phyloP scores from a whole-genome alignment of 352 stramenopile genomes.

The Pythium apleroticum region DNA sequence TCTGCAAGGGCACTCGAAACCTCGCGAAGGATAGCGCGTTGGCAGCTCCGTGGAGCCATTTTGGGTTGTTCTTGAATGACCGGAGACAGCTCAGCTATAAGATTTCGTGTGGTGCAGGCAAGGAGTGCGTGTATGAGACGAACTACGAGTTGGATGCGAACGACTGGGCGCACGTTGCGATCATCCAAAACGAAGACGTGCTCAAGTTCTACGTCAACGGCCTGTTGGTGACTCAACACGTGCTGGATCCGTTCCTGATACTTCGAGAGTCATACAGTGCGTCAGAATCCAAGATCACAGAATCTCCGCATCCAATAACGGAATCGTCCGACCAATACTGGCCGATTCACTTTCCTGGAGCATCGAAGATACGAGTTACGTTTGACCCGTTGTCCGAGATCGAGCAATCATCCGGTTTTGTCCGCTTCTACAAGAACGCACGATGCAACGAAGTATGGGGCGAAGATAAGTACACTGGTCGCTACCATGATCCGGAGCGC shows the following conservation, averaged over 20 bases:
- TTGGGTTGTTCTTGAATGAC: constrained; percentile 67
- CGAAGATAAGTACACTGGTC: constrained; percentile 68
- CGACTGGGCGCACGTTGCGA: constrained; percentile 63
- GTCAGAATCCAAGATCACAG: constrained; percentile 53
- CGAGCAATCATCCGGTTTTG: constrained; percentile 54
- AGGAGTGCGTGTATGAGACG: constrained; percentile 64
- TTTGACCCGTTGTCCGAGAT: constrained; percentile 77
- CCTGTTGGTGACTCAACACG: constrained; percentile 54
- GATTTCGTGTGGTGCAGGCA: constrained; percentile 53
- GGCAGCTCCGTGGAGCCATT: constrained; percentile 66
- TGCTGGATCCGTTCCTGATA: constrained; percentile 66
- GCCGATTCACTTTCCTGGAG: constrained; percentile 68
- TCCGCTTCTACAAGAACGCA: constrained; percentile 72
- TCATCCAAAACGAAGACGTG: constrained; percentile 63
- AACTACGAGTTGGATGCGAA: constrained; percentile 62
- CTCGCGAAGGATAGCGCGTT: constrained; percentile 48
- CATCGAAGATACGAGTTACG: constrained; percentile 64
- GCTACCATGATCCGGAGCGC: constrained; percentile 68
- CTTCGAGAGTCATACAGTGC: constrained; percentile 42
- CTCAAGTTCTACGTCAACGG: constrained; percentile 74
- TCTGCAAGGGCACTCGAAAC: constrained; percentile 69
- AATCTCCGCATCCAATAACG: constrained; percentile 57
- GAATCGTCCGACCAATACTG: constrained; percentile 64
- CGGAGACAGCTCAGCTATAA: constrained; percentile 65
- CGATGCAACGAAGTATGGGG: constrained; percentile 70